Evolutionary conservation across 2,329 filamentous ascomycete genomes (phyloP), one percentile per base, ranked within the genome.

Genomic region (Geosmithia flava): DNA sequence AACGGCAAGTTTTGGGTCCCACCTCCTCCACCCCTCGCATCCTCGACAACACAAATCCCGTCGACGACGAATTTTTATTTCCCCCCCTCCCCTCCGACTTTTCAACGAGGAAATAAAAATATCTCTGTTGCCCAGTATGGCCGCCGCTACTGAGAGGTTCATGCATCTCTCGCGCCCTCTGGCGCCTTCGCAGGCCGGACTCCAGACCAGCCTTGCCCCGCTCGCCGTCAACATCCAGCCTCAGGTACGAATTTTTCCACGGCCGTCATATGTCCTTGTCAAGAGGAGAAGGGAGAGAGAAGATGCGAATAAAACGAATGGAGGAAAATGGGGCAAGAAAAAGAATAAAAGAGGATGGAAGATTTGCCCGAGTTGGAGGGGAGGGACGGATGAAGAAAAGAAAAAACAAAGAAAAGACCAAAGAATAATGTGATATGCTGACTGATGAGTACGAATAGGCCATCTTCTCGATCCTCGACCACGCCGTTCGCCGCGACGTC

Each of bases 211-310:
- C 59, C 91, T 89, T 66, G 85, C 89, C 69, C 93, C 93, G 69
- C 80, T 98, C 67, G 86, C 83, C 67, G 89, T 98, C 64, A 85
- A 87, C 64, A 86, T 98, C 68, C 93, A 96, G 68, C 90, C 93
- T 61, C 90, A 96, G 79, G 87, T 94, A 79, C 62, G 77, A 63
- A 51, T 52, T 47, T 51, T 48, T 53, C 39, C 13, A 23, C 20
- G n/a, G 19, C 15, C 20, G n/a, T 15, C 20, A 13, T 29, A 30
- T 23, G 16, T 11, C 5, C 7, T 29, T 23, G 3, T 19, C 17
- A 15, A 7, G 33, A 37, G 33, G 11, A 3, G 33, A 37, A 16
- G 33, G 13, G 33, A 13, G 33, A 11, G 11, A 37, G 33, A 37
- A 37, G 33, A 37, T 7, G 11, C 6, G 33, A 37, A 37, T 13